Conservation (phyloP, 345 rosid genomes). For the Eucalyptus globulus region DNA sequence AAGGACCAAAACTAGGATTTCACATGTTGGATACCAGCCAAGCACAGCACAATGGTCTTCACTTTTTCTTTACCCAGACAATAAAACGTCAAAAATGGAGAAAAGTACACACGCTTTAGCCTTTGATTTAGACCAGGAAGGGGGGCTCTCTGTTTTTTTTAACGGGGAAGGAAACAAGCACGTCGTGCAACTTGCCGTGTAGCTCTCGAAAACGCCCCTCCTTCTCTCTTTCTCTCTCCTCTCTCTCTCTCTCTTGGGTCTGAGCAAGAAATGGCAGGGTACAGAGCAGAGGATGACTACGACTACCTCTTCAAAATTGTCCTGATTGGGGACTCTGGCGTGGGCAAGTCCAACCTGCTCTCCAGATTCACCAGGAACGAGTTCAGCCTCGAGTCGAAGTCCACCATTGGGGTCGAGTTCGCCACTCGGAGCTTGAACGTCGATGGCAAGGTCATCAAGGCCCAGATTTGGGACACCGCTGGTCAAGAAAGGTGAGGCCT, state of each 20-base stretch:
- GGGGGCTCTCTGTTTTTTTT: not conserved
- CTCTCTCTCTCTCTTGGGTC: not conserved
- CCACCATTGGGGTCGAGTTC: constrained; percentile 93
- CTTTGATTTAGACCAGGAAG: not conserved
- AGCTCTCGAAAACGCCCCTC: not conserved
- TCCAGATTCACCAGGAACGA: constrained; percentile 90
- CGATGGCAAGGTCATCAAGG: constrained; percentile 75
- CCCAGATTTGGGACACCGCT: constrained; percentile 99
- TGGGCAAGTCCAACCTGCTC: constrained; percentile 87
- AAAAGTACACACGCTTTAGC: not conserved
- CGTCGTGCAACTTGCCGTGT: not conserved
- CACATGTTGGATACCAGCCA: not conserved
- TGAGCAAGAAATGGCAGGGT: constrained; percentile 50
- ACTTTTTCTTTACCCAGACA: not conserved
- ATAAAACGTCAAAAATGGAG: not conserved
- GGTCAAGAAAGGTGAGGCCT: constrained; percentile 71
- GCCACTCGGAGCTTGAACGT: constrained; percentile 91
- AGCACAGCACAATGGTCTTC: not conserved
- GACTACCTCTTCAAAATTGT: constrained; percentile 89
- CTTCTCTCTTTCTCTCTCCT: not conserved
- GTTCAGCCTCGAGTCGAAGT: constrained; percentile 88
- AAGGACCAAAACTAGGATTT: not conserved
- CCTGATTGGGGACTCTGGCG: constrained; percentile 89
- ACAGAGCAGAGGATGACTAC: constrained; percentile 93
- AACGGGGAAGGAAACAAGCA: not conserved